These are phyloP conservation scores for Multifurca ochricompacta DNA, from an alignment of 768 basidiomycete species.

Conservation along the genomic window DNA sequence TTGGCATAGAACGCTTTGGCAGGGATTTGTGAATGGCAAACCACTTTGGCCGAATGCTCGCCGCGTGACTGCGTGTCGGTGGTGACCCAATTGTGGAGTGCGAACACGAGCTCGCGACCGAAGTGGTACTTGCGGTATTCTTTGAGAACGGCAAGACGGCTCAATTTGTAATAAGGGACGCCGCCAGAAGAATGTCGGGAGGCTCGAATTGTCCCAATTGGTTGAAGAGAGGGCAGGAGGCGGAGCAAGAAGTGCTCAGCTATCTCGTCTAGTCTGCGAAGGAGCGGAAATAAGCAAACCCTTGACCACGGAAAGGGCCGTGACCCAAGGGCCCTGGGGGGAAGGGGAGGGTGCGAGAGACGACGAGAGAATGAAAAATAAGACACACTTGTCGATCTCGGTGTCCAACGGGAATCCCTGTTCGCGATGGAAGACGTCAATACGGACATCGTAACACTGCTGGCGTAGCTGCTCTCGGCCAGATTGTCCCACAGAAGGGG, in stretches of 20 bases:
- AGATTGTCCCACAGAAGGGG: conserved; percentile 31
- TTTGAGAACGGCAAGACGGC: conserved; percentile 59
- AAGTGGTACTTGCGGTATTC: conserved; percentile 56
- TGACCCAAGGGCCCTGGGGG: too few species aligned
- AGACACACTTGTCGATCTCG: conserved; percentile 65
- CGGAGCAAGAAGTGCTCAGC: conserved; percentile 70
- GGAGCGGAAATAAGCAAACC: conserved; percentile 10
- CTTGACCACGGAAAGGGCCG: background rate
- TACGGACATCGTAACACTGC: conserved; percentile 58
- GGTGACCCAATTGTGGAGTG: conserved; percentile 52
- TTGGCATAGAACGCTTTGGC: conserved; percentile 69
- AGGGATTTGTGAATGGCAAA: conserved; percentile 64
- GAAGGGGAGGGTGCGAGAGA: too few species aligned
- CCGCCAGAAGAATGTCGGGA: conserved; percentile 23
- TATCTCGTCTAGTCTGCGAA: conserved; percentile 47
- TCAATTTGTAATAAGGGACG: conserved; percentile 58
- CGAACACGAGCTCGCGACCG: conserved; percentile 57
- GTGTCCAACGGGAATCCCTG: conserved; percentile 66
- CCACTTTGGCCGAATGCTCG: conserved; percentile 35
- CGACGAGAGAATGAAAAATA: conserved; percentile 12
- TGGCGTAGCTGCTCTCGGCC: conserved; percentile 42
- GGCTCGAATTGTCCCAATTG: conserved; percentile 65
- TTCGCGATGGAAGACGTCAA: conserved; percentile 54
- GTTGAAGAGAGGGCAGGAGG: conserved; percentile 48
- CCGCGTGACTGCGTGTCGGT: conserved; percentile 29